phyloP scores from a whole-genome alignment of 257 asterid genomes.

The Jacaranda copaia region DNA sequence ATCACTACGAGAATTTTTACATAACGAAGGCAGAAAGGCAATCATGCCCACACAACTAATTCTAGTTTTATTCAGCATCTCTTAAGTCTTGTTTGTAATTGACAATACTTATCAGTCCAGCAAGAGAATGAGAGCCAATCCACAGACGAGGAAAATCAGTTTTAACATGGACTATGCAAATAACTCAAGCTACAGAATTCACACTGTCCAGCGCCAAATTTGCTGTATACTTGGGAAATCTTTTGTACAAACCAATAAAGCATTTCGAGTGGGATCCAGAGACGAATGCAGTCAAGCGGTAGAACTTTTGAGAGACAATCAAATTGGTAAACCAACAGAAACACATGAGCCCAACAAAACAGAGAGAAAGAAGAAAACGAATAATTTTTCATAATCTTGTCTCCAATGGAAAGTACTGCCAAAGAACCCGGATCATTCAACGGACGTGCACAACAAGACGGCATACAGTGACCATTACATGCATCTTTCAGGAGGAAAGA shows the following conservation, averaged over 20 bases:
- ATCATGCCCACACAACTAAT: background rate
- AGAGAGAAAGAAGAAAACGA: background rate
- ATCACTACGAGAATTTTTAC: background rate
- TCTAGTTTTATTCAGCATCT: too few relatives aligned
- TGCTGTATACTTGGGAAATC: background rate
- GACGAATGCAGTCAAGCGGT: too few relatives aligned
- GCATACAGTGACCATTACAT: background rate
- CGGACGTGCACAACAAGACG: background rate
- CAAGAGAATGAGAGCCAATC: too few relatives aligned
- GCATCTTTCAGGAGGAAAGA: background rate
- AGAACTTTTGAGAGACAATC: too few relatives aligned
- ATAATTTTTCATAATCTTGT: background rate
- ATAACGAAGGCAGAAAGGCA: background rate
- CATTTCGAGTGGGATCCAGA: background rate
- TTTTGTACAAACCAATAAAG: background rate
- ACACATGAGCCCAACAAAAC: background rate
- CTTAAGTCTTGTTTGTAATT: too few relatives aligned
- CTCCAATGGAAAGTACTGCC: background rate
- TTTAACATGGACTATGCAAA: background rate
- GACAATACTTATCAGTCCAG: too few relatives aligned
- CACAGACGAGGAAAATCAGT: too few relatives aligned
- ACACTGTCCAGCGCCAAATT: background rate
- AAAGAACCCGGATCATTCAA: constrained; percentile 6
- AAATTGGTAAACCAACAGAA: background rate
- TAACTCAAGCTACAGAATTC: constrained; percentile 2